Conservation (phyloP, 2,329 filamentous ascomycete species). For the Lizonia empirigonia region DNA sequence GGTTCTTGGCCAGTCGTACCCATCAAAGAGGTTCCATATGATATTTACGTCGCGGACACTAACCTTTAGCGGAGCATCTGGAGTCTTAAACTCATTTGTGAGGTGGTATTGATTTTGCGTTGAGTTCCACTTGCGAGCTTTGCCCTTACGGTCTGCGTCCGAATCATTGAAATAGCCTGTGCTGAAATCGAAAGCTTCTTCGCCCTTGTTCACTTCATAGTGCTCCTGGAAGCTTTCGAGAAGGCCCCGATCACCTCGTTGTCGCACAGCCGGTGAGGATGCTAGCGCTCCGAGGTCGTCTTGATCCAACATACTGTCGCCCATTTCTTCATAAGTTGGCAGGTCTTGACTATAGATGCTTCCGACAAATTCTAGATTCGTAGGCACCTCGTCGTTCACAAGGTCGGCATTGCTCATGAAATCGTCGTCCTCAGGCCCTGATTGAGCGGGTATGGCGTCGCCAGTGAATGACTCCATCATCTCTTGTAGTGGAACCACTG, state of each 20-base stretch:
- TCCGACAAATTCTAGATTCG: slow-evolving; percentile 56
- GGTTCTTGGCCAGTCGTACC: slow-evolving; percentile 93
- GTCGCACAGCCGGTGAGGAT: slow-evolving; percentile 36
- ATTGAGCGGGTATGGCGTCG: slow-evolving; percentile 72
- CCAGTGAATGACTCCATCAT: slow-evolving; percentile 89
- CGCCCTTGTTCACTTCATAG: slow-evolving; percentile 60
- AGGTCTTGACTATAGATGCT: slow-evolving; percentile 59
- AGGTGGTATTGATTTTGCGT: slow-evolving; percentile 74
- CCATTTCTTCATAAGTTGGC: slow-evolving; percentile 50
- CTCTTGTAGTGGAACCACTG: slow-evolving; percentile 83
- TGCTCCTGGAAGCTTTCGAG: slow-evolving; percentile 60
- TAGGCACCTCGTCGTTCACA: slow-evolving; percentile 50
- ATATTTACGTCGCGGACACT: slow-evolving; percentile 85
- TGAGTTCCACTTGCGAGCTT: slow-evolving; percentile 81
- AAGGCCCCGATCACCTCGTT: slow-evolving; percentile 47
- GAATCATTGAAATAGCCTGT: slow-evolving; percentile 75
- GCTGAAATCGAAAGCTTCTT: slow-evolving; percentile 71
- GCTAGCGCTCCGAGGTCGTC: slow-evolving; percentile 47
- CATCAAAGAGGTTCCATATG: slow-evolving; percentile 98
- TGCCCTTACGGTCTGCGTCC: slow-evolving; percentile 65
- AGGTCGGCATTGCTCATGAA: slow-evolving; percentile 49
- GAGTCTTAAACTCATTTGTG: slow-evolving; percentile 65
- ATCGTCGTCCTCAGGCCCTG: slow-evolving; percentile 59
- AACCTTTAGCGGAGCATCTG: slow-evolving; percentile 74
- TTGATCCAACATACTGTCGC: slow-evolving; percentile 50